These are phyloP conservation scores for Acer yangbiense DNA, from an alignment of 345 rosid species.

Conservation along the genomic window DNA sequence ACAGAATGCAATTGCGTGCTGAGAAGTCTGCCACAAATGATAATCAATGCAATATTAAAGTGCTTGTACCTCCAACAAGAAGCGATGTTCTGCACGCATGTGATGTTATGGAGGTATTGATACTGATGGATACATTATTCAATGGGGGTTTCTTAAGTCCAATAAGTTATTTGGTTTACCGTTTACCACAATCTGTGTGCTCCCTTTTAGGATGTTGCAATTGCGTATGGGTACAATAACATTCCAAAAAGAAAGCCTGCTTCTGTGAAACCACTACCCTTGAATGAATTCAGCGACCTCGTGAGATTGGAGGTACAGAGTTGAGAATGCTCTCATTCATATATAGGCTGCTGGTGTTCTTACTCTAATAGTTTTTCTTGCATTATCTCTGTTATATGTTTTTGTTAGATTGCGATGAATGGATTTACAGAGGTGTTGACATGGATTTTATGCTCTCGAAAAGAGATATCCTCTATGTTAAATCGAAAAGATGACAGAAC, in stretches of 20 bases:
- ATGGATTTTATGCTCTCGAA: slow-evolving; percentile 73
- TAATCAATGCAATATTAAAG: slow-evolving; percentile 46
- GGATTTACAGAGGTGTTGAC: slow-evolving; percentile 81
- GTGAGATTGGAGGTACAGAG: slow-evolving; percentile 70
- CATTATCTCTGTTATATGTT: not conserved
- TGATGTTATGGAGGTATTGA: slow-evolving; percentile 90
- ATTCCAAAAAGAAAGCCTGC: slow-evolving; percentile 68
- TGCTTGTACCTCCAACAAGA: slow-evolving; percentile 79
- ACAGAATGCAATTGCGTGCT: slow-evolving; percentile 77
- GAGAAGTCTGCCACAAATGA: slow-evolving; percentile 40
- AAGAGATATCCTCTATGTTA: slow-evolving; percentile 70
- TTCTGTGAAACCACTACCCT: slow-evolving; percentile 64
- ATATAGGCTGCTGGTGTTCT: not conserved
- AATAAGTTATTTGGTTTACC: slow-evolving; percentile 10
- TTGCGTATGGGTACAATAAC: slow-evolving; percentile 89
- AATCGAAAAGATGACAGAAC: slow-evolving; percentile 63
- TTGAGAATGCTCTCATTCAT: not conserved
- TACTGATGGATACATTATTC: slow-evolving; percentile 3
- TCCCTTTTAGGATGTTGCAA: slow-evolving; percentile 81
- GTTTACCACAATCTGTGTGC: not conserved
- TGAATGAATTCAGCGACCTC: slow-evolving; percentile 80
- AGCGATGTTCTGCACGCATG: slow-evolving; percentile 93
- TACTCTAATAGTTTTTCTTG: slow-evolving; percentile 4
- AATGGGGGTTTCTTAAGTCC: not conserved
- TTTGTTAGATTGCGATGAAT: slow-evolving; percentile 67